These are phyloP conservation scores for Herpetomonas tarakana DNA, from an alignment of 208 protist genomes.

Conservation along the genomic window DNA sequence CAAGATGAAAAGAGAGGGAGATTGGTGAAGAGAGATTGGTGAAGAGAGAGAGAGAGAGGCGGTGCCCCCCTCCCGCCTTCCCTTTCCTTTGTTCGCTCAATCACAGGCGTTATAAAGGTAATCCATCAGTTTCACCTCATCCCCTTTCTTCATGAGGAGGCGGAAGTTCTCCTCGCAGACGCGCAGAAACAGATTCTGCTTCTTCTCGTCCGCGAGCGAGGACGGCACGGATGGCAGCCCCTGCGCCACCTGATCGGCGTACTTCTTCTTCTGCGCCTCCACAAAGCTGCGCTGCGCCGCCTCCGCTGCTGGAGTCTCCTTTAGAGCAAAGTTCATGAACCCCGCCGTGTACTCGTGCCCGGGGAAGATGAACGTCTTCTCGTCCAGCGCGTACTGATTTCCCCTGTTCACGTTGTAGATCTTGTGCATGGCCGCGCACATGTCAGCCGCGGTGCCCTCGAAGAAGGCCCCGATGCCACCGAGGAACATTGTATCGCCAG, in stretches of 20 bases:
- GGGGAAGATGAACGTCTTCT: slow-evolving; percentile 68
- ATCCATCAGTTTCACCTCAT: slow-evolving; percentile 54
- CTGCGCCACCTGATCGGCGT: slow-evolving; percentile 33
- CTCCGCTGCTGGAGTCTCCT: slow-evolving; percentile 14
- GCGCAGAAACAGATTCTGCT: slow-evolving; percentile 87
- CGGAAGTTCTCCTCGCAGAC: slow-evolving; percentile 53
- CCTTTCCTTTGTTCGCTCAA: too few relatives aligned
- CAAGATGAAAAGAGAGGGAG: slow-evolving; percentile 1
- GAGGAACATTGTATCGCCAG: slow-evolving; percentile 94
- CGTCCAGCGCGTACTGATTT: slow-evolving; percentile 33
- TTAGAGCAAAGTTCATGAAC: slow-evolving; percentile 67
- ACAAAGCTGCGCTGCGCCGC: slow-evolving; percentile 50
- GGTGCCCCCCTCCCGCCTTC: neutral
- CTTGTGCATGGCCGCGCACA: slow-evolving; percentile 66
- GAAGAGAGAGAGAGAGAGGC: slow-evolving; percentile 4
- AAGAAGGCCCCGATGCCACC: slow-evolving; percentile 93
- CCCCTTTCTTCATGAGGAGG: slow-evolving; percentile 29
- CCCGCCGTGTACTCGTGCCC: slow-evolving; percentile 90
- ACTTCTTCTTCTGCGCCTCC: slow-evolving; percentile 34
- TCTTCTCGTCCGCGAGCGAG: slow-evolving; percentile 78
- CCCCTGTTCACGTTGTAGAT: slow-evolving; percentile 49
- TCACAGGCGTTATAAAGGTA: slow-evolving; percentile 82
- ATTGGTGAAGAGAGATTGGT: neutral
- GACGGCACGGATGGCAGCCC: slow-evolving; percentile 70
- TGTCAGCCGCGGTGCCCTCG: slow-evolving; percentile 81